A percentile compares a stretch with the other conserved stretches of the same genome.
phyloP scores from a whole-genome alignment of 306 rosid species.

The Gleditsia sinensis region DNA sequence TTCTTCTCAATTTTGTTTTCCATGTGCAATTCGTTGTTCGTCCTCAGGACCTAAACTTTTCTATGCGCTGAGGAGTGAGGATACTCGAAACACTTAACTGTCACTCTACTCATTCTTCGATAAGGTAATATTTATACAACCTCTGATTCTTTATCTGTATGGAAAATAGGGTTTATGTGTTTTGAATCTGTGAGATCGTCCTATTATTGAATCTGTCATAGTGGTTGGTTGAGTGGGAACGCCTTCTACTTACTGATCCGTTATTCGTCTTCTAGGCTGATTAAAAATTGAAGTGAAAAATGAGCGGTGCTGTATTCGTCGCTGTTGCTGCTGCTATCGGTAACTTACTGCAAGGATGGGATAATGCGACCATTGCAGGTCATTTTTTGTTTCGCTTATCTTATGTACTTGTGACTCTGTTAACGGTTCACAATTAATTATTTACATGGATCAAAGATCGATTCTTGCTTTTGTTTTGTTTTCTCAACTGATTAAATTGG shows the following conservation, averaged over 20 bases:
- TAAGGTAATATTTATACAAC: constrained; percentile 8
- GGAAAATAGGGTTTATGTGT: constrained; percentile 14
- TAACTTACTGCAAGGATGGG: constrained; percentile 90
- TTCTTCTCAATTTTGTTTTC: not conserved
- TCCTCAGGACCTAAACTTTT: not conserved
- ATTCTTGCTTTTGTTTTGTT: not conserved
- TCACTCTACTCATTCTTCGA: not conserved
- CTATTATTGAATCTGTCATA: not conserved
- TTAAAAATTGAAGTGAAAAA: constrained; percentile 32
- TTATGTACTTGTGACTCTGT: not conserved
- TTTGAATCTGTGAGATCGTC: constrained; percentile 8
- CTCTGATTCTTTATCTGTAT: constrained; percentile 1
- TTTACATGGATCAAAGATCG: not conserved
- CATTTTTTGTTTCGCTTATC: not conserved
- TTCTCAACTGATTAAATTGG: not conserved
- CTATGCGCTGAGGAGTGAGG: not conserved
- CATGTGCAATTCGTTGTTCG: constrained; percentile 7
- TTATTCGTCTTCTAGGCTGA: constrained; percentile 29
- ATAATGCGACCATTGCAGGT: constrained; percentile 94
- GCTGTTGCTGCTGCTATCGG: constrained; percentile 89
- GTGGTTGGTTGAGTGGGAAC: not conserved
- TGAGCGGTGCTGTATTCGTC: constrained; percentile 86
- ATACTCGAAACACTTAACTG: not conserved
- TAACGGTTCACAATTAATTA: not conserved
- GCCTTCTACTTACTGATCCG: constrained; percentile 28